Evolutionary conservation across 495 filamentous ascomycete species (phyloP), one percentile per base, ranked within the genome.

Genomic region (Thermothielavioides terrestris): DNA sequence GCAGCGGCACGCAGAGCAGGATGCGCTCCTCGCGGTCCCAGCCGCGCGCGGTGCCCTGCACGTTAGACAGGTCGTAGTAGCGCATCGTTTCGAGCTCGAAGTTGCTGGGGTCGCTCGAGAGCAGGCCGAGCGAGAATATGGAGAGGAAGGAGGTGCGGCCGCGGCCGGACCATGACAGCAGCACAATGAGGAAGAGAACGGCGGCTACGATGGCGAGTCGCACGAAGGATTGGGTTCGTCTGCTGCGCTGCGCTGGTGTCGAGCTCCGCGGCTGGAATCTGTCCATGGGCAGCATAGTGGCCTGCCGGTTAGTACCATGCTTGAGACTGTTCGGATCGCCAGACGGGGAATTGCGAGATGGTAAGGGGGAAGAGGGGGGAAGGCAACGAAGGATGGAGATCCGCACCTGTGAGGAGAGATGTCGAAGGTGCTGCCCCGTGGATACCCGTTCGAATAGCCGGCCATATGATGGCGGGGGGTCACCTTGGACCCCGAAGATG

Each of bases 1-100:
- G 82, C 39, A 99, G 76, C 31, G 94, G 94, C 6, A 94, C 91
- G 63, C 92, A 96, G 63, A 99, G 81, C 36, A 99, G 76, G 55
- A 99, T 92, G 44, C 94, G 81, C 68, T 99, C 94, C 59, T 89
- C 94, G 27, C 85, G 75, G 62, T 95, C 90, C 92, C 92, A 97
- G 10, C 92, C 92, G 55, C 84, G 81, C 41, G 84, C 85, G 6
- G 87, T 87, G 18, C 92, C 92, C 58, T 94, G 85, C 11, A 91
- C 85, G 62, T 92, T 85, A 41, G 83, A 82, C 37, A 99, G 77
- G 66, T 99, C 94, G 72, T 97, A 97, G 66, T 97, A 95, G 41
- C 90, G 86, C 38, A 97, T 86, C 2, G 94, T 97, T 61, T 95
- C 86, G 44, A 97, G 77, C 46, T 89, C 79, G 49, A 87, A 77